phyloP scores from a whole-genome alignment of 1,284 basidiomycete species.

The Austropuccinia psidii region DNA sequence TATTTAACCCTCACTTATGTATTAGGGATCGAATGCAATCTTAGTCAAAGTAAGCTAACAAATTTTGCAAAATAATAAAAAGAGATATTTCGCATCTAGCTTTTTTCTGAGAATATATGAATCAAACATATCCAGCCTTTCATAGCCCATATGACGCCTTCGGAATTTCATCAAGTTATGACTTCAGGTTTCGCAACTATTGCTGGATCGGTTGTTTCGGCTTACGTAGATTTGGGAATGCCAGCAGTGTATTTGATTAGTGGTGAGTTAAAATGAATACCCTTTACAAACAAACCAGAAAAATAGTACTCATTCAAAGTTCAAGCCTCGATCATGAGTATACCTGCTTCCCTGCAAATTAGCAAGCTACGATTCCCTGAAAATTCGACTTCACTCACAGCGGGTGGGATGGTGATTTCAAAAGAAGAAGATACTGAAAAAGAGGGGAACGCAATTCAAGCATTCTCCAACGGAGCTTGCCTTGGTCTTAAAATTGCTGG shows the following conservation, averaged over 20 bases:
- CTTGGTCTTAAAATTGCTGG: slow-evolving; percentile 80
- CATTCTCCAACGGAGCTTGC: slow-evolving; percentile 74
- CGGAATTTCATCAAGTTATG: slow-evolving; percentile 80
- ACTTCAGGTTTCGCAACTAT: slow-evolving; percentile 88
- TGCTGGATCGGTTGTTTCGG: slow-evolving; percentile 75
- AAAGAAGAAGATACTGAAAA: slow-evolving; percentile 58
- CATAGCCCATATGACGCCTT: slow-evolving; percentile 76
- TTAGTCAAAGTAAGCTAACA: slow-evolving; percentile 50
- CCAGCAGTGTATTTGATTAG: slow-evolving; percentile 71
- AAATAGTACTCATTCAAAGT: neutral
- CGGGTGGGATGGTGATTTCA: slow-evolving; percentile 68
- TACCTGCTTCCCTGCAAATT: slow-evolving; percentile 84
- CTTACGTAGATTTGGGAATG: slow-evolving; percentile 75
- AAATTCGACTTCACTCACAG: slow-evolving; percentile 72
- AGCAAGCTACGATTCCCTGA: slow-evolving; percentile 79
- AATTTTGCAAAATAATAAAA: neutral
- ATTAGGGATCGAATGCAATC: slow-evolving; percentile 66
- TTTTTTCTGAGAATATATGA: neutral
- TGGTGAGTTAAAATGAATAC: slow-evolving; percentile 44
- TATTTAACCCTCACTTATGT: neutral
- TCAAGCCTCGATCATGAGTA: slow-evolving; percentile 74
- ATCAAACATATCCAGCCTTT: slow-evolving; percentile 55
- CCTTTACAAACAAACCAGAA: neutral
- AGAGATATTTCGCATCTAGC: neutral
- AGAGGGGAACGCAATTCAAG: slow-evolving; percentile 72